These are phyloP conservation scores for Inga laurina DNA, from an alignment of 306 rosid genomes.

Conservation along the genomic window DNA sequence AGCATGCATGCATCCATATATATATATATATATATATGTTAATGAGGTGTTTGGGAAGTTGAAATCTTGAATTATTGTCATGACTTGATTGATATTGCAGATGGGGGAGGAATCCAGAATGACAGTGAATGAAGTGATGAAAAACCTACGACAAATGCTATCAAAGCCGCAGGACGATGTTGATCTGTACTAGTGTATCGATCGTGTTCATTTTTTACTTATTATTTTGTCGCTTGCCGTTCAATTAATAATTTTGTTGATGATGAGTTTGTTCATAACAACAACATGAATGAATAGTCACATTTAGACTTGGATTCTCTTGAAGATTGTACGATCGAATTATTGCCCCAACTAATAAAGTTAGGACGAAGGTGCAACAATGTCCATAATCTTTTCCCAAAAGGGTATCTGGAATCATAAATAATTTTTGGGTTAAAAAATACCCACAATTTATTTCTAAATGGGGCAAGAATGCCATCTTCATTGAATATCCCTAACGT, in stretches of 20 bases:
- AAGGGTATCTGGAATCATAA: no score
- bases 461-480: no score
- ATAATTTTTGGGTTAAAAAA: no score
- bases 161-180: not conserved
- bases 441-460: no score
- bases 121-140: slow-evolving; percentile 34
- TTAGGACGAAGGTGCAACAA: no score
- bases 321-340: not conserved
- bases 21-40: no score
- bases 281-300: not conserved
- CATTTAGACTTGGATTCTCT: not conserved
- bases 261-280: not conserved
- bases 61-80: not conserved
- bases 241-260: not conserved
- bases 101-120: slow-evolving; percentile 21
- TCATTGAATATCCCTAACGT: no score
- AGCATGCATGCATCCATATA: no score
- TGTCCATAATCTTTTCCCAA: no score
- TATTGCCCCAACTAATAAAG: not conserved
- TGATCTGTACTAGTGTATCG: slow-evolving; percentile 56
- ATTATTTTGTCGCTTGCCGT: not conserved
- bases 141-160: slow-evolving; percentile 14
- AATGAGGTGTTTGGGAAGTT: not conserved
- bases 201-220: not conserved
- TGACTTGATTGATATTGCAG: slow-evolving; percentile 16